Base-by-base conservation (phyloP, 306 rosid species). In the Fragaria vesca region DNA sequence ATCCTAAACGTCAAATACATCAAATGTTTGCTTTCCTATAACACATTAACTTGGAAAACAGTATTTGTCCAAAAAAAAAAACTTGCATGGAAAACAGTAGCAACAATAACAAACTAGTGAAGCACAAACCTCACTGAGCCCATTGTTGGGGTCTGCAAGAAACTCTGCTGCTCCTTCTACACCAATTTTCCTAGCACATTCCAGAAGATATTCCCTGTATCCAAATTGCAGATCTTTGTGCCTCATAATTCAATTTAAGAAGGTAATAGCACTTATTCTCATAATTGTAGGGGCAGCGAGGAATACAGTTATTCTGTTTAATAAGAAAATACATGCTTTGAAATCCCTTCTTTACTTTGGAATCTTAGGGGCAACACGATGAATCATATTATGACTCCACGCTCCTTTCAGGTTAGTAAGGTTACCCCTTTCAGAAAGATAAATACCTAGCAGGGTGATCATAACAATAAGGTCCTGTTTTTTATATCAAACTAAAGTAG, bases 161-260 rank as follows among this genome's bases (percentile, higher is more conserved):
- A 88, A 94, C 89, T 92, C 97, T 52, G 85, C 92, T 32, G 97
- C 93, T 26, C 96, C 97, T 81, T 82, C 90, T 62, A 92, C 83
- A 71, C 94, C 94, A 51, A 86, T 91, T 85, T 92, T 90, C 5
- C 74, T 79, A 77, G 97, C 97, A 87, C 87, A 82, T 80, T 90
- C 95, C 79, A 90, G 67, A 78, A 94, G 98, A 89, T 88, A 94
- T 43, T 89, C 77, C 84, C 98, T 94, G 91, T 84, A 83, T 65
- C 72, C 90, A 89, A 77, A 79, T 76, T 72, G 76, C 76, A 77
- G 61, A 77, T 54, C 69, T 34, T 71, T 58, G 74, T 70, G 78
- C 57, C 21, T 74, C 63, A 71, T 60, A 67, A 17, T 81, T 75
- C 67, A 55, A 81, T 38, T n/a, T 46, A 68, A 24, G 32, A 69